Evolutionary conservation across 2,329 filamentous ascomycete species (phyloP).

Genomic region (Fusarium camptoceras): DNA sequence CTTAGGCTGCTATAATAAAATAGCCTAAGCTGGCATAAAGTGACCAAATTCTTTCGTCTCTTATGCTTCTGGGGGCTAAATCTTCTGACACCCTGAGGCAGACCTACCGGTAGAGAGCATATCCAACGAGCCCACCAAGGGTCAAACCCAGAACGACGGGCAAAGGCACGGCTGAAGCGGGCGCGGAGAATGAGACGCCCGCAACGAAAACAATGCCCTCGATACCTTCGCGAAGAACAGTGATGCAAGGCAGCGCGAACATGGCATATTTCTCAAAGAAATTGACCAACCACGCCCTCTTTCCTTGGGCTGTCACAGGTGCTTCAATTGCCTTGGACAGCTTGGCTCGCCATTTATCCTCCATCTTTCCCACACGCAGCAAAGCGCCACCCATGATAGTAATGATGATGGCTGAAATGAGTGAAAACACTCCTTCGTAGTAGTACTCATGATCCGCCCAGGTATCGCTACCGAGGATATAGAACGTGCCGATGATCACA

Average conservation of each 20-base stretch:
- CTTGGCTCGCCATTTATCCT: slow-evolving; percentile 88
- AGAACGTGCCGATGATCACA: slow-evolving; percentile 79
- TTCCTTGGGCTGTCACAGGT: slow-evolving; percentile 58
- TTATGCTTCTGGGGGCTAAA: no score
- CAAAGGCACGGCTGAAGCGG: slow-evolving; percentile 80
- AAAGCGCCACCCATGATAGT: slow-evolving; percentile 83
- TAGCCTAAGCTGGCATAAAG: no score
- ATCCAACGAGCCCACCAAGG: slow-evolving; percentile 76
- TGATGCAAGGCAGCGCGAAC: slow-evolving; percentile 88
- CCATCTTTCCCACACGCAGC: slow-evolving; percentile 83
- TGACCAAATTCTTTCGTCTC: no score
- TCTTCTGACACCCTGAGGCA: no score
- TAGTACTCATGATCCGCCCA: slow-evolving; percentile 79
- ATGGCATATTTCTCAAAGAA: slow-evolving; percentile 85
- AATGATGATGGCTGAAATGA: slow-evolving; percentile 85
- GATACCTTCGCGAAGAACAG: slow-evolving; percentile 84
- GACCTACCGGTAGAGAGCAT: slow-evolving; percentile 78
- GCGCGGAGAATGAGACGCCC: slow-evolving; percentile 81
- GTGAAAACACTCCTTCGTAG: slow-evolving; percentile 83
- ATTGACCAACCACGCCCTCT: slow-evolving; percentile 64
- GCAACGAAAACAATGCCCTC: slow-evolving; percentile 92
- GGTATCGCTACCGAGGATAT: slow-evolving; percentile 72
- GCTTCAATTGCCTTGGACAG: slow-evolving; percentile 75
- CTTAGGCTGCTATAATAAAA: no score
- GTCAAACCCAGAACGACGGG: slow-evolving; percentile 78